Evolutionary conservation across 495 filamentous ascomycete genomes (phyloP), one percentile per base, ranked within the genome.

Genomic region (Xylaria curta): DNA sequence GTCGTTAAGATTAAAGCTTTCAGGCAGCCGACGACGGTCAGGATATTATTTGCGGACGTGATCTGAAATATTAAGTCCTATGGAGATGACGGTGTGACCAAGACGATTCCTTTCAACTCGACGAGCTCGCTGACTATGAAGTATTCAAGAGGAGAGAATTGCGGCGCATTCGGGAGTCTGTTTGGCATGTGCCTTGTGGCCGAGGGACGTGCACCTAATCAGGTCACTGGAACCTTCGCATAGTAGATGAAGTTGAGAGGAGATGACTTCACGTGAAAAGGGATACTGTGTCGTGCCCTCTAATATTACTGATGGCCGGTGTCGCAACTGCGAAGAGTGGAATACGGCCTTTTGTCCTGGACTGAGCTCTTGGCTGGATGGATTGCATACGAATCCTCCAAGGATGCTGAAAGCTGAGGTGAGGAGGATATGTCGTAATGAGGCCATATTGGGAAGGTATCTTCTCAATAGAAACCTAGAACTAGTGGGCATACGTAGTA

Each of bases 151-250:
- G 76, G 87, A 85, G 85, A 26, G 63, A 31, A 66, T 85, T 1
- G 85, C 86, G 2, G 86, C 85, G 8, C 81, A 87, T 70, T 73
- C 81, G 0, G 85, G 86, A n/a, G 82, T 87, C 31, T 84, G 85
- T 6, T 88, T 88, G 87, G 83, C 68, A 66, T 82, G 28, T 31
- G 76, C 24, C 17, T 17, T 26, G 10, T 24, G 6, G 19, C n/a
- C n/a, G 13, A 21, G 1, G 15, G 13, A 63, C 17, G 12, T 7
- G 8, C 44, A 26, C 51, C 21, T 21, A 19, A 1, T 38, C 42
- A 84, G 84, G 88, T 3, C 88, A 89, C 72, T 88, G 90, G 72
- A 86, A 86, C 59, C 86, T 88, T 81, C 86, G 87, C 12, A 85
- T 87, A 42, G 81, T 72, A 7, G 33, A 82, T 6, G 81, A 86